A percentile compares a stretch with the other conserved stretches of the same genome.
Evolutionary conservation across 306 rosid species (phyloP).

Genomic region (Pueraria montana): DNA sequence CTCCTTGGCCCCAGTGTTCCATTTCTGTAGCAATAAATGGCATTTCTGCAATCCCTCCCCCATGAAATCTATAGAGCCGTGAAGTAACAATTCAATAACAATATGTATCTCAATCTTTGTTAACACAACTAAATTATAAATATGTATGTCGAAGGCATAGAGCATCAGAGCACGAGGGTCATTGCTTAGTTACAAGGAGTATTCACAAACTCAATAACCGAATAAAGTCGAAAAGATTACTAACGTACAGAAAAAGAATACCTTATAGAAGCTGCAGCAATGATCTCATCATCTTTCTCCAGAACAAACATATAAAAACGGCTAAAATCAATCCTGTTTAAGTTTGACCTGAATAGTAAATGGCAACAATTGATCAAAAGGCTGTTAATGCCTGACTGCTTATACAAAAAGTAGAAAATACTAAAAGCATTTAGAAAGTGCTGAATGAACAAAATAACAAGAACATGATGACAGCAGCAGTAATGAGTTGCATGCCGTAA

Average conservation of each 20-base stretch:
- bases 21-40: slow-evolving; percentile 52
- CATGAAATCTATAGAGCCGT: slow-evolving; percentile 47
- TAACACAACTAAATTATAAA: slow-evolving; percentile 7
- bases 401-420: neutral
- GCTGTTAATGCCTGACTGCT: neutral
- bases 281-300: slow-evolving; percentile 53
- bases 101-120: neutral
- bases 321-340: slow-evolving; percentile 47
- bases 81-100: slow-evolving; percentile 13
- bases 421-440: neutral
- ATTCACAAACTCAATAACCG: neutral
- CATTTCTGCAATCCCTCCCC: slow-evolving; percentile 51
- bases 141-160: neutral
- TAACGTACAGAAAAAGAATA: neutral
- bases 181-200: neutral
- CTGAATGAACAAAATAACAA: neutral
- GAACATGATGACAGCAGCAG: neutral
- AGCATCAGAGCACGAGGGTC: neutral
- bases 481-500: neutral
- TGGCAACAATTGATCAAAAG: slow-evolving; percentile 1
- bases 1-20: slow-evolving; percentile 43
- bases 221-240: neutral
- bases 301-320: slow-evolving; percentile 53
- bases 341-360: slow-evolving; percentile 44
- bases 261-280: slow-evolving; percentile 59